A percentile compares a stretch with the other conserved stretches of the same genome.
Evolutionary conservation across 2,329 filamentous ascomycete genomes (phyloP).

Genomic region (Colletotrichum sp.): DNA sequence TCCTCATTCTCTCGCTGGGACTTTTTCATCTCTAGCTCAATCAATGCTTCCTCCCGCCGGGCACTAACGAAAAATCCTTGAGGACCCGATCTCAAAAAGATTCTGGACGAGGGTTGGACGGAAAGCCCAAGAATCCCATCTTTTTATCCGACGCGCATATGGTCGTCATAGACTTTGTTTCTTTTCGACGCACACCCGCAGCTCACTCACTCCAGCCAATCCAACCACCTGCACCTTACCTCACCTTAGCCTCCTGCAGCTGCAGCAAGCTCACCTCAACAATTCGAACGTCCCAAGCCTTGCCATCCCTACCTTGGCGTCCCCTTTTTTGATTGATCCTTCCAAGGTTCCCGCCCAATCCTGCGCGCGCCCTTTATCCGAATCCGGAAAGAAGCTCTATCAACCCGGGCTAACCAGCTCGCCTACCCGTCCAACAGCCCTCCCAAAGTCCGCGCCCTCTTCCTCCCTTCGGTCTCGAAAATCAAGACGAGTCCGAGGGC

Average conservation of each 20-base stretch:
- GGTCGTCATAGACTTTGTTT: conserved; percentile 19
- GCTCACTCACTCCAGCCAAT: background rate
- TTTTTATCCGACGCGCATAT: background rate
- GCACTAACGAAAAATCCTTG: background rate
- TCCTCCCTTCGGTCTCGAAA: background rate
- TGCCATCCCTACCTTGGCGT: background rate
- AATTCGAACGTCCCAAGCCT: background rate
- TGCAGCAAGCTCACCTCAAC: background rate
- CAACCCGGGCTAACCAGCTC: background rate
- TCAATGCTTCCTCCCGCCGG: background rate
- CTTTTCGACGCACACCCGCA: background rate
- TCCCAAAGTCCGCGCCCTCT: background rate
- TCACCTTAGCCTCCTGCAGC: background rate
- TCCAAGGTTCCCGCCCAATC: background rate
- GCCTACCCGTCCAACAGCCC: background rate
- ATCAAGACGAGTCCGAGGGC: background rate
- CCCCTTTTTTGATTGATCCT: background rate
- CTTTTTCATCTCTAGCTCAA: background rate
- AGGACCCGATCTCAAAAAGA: background rate
- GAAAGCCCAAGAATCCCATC: conserved; percentile 8
- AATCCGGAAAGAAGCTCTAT: conserved; percentile 17
- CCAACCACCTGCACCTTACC: background rate
- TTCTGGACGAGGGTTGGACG: background rate
- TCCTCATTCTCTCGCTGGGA: background rate
- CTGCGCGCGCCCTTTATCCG: background rate